Conservation (phyloP, 305 asterid genomes). For the Ilex paraguariensis region DNA sequence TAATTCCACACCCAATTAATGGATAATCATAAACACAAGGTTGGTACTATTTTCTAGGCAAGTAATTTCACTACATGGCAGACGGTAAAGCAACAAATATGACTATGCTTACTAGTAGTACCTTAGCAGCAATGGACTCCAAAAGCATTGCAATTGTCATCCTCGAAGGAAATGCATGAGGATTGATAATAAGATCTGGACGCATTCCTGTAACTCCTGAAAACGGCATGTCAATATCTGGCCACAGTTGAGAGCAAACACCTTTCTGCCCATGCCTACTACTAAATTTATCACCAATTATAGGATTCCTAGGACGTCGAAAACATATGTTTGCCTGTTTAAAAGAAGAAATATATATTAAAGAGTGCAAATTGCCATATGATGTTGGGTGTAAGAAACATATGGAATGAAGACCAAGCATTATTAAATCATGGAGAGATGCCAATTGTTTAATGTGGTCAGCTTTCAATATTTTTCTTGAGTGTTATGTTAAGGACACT, state of each 20-base stretch:
- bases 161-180: slow-evolving; percentile 96
- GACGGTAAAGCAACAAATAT: slow-evolving; percentile 7
- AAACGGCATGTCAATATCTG: slow-evolving; percentile 92
- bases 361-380: no score
- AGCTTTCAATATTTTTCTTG: no score
- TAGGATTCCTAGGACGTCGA: slow-evolving; percentile 79
- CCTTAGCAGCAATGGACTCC: slow-evolving; percentile 97
- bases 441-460: no score
- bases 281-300: slow-evolving; percentile 96
- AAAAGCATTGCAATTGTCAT: slow-evolving; percentile 98
- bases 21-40: no score
- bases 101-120: slow-evolving; percentile 19
- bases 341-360: no score
- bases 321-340: slow-evolving; percentile 81
- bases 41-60: neutral
- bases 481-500: no score
- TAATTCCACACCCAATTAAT: no score
- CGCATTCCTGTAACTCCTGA: slow-evolving; percentile 85
- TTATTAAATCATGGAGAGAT: no score
- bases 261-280: slow-evolving; percentile 99
- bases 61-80: slow-evolving; percentile 1
- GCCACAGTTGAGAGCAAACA: slow-evolving; percentile 97
- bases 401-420: no score
- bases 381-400: no score
- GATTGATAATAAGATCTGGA: slow-evolving; percentile 96